Conservation (phyloP, 306 rosid genomes). For the Vigna angularis region DNA sequence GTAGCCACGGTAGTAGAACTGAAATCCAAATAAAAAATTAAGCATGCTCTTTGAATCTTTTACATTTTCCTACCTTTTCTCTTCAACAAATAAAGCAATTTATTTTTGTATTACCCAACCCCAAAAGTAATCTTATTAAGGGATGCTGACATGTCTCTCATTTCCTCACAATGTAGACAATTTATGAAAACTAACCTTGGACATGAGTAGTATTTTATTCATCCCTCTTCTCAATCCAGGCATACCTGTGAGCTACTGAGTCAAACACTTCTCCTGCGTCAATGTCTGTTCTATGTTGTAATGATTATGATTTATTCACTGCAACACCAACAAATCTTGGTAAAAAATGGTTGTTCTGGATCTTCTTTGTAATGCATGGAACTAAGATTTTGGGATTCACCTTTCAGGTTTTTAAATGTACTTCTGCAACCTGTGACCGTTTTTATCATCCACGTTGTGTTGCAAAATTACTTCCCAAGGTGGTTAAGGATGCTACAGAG, state of each 20-base stretch:
- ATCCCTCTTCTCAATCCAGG: background rate
- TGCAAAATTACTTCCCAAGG: constrained; percentile 60
- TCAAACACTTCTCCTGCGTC: background rate
- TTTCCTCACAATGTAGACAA: background rate
- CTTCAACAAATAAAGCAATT: background rate
- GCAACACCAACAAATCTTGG: background rate
- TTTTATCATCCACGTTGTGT: constrained; percentile 89
- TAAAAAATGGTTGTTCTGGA: background rate
- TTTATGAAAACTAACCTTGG: background rate
- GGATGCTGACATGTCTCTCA: too few relatives aligned
- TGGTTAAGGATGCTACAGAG: constrained; percentile 54
- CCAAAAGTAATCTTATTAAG: too few relatives aligned
- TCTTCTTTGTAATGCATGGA: constrained; percentile 26
- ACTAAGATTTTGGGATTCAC: constrained; percentile 43
- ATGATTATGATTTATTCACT: background rate
- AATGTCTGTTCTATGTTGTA: background rate
- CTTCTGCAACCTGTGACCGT: constrained; percentile 71
- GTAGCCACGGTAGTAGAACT: background rate
- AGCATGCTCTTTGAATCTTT: background rate
- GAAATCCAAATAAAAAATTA: too few relatives aligned
- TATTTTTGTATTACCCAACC: background rate
- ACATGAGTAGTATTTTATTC: background rate
- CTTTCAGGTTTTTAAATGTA: constrained; percentile 80
- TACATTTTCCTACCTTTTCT: too few relatives aligned
- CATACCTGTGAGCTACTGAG: background rate